phyloP scores from a whole-genome alignment of 75 land plant genomes.

The Sequoiadendron giganteum region DNA sequence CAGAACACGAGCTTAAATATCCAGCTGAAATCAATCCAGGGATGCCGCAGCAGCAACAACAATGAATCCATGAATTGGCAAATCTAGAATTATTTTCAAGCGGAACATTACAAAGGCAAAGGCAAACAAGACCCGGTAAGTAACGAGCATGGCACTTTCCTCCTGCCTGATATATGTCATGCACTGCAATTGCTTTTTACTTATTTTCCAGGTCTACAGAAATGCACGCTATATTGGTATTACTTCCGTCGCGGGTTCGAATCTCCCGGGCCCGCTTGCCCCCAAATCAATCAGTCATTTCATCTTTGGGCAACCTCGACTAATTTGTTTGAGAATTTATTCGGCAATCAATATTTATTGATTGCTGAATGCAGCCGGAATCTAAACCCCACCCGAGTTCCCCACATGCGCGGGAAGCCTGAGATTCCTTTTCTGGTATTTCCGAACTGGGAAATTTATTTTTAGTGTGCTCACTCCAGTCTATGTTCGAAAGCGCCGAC shows the following conservation, averaged over 20 bases:
- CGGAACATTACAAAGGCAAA: background rate
- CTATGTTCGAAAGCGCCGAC: background rate
- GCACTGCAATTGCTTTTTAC: background rate
- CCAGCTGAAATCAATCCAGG: background rate
- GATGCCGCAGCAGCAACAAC: background rate
- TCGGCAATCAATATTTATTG: background rate
- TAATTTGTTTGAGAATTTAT: background rate
- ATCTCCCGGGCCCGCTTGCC: background rate
- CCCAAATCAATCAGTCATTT: background rate
- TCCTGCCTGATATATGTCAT: background rate
- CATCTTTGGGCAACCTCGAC: background rate
- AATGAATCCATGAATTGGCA: background rate
- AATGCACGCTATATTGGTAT: background rate
- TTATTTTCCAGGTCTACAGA: too few species aligned
- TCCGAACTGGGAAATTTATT: background rate
- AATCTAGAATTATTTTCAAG: background rate
- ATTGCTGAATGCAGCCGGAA: background rate
- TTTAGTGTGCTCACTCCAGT: background rate
- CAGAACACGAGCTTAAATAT: background rate
- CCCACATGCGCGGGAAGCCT: background rate
- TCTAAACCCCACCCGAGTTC: background rate
- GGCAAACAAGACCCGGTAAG: background rate
- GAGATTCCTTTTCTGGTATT: background rate
- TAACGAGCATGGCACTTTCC: background rate
- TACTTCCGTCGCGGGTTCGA: background rate